Evolutionary conservation across 306 rosid species (phyloP), one percentile per base, ranked within the genome.

Genomic region (Cucurbita moschata): DNA sequence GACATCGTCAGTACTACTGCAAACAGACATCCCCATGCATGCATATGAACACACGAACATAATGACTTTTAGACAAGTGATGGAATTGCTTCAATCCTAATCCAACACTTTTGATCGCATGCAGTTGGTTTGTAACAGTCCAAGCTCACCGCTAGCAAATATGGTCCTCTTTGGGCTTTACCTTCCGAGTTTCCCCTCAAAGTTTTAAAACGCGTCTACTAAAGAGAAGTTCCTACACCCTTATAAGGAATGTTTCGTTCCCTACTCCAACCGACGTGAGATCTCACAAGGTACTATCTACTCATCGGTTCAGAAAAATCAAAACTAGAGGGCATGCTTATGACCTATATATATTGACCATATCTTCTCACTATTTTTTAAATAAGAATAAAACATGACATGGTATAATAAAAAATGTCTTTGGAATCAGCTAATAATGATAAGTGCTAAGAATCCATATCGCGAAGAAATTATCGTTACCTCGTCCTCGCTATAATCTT

Each of bases 401-500:
- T 37, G 49, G 69, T 39, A 62, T 10, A 35, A 38, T 39, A 62
- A 26, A 62, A 62, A 38, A 59, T 26, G 42, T 59, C 13, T 59
- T 59, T 59, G 42, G 18, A 38, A 59, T 59, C n/a, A 30, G 42
- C 65, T 59, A 23, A 59, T 59, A 13, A 13, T 62, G 69, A 38
- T 62, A 62, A 16, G 69, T 38, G 38, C 47, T 23, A 38, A 62
- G 26, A 62, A 62, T 61, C 4, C 38, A 65, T 63, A 63, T 21
- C 44, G n/a, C 14, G 3, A 42, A 66, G 37, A 38, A 66, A 66
- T 19, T 18, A 67, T 49, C 73, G 58, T 49, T 85, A 90, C 98
- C 96, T 90, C 98, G 67, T 92, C 98, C 86, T 92, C 98, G 49
- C 96, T 78, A 80, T 78, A 93, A 72, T 89, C 96, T 81, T 88